These are phyloP conservation scores for Rhynchospora pubera DNA, from an alignment of 176 grass and related monocot species.

Conservation along the genomic window DNA sequence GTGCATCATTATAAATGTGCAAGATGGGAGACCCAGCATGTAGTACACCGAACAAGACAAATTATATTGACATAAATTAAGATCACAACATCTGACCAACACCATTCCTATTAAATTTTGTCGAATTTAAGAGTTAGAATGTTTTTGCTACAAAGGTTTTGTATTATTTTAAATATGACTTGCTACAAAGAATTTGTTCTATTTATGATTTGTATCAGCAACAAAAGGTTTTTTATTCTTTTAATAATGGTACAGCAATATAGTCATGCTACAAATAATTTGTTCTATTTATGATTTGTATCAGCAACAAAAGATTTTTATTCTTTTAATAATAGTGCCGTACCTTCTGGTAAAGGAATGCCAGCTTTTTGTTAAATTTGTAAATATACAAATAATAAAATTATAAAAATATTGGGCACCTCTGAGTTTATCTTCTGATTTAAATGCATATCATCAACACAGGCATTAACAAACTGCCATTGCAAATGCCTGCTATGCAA, in stretches of 20 bases:
- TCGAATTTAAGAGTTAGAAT: background rate
- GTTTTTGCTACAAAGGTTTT: background rate
- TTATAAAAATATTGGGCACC: slow-evolving; percentile 34
- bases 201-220: too few relatives aligned
- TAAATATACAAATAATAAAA: background rate
- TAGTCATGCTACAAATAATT: too few relatives aligned
- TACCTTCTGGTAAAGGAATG: background rate
- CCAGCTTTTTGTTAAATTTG: background rate
- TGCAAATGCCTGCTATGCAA: slow-evolving; percentile 75
- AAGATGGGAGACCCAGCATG: background rate
- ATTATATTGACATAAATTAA: background rate
- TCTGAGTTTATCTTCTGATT: slow-evolving; percentile 80
- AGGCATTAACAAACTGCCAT: slow-evolving; percentile 89
- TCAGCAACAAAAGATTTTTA: too few relatives aligned
- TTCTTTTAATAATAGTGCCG: background rate
- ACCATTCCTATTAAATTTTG: background rate
- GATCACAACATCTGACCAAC: background rate
- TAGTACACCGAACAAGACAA: background rate
- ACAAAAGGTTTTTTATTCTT: too few relatives aligned
- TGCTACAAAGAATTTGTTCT: too few relatives aligned
- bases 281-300: too few relatives aligned
- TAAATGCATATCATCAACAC: slow-evolving; percentile 51
- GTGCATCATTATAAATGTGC: background rate
- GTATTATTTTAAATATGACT: background rate
- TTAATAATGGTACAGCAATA: background rate